Evolutionary conservation across 345 rosid species (phyloP), one percentile per base, ranked within the genome.

Genomic region (Hirschfeldia incana): DNA sequence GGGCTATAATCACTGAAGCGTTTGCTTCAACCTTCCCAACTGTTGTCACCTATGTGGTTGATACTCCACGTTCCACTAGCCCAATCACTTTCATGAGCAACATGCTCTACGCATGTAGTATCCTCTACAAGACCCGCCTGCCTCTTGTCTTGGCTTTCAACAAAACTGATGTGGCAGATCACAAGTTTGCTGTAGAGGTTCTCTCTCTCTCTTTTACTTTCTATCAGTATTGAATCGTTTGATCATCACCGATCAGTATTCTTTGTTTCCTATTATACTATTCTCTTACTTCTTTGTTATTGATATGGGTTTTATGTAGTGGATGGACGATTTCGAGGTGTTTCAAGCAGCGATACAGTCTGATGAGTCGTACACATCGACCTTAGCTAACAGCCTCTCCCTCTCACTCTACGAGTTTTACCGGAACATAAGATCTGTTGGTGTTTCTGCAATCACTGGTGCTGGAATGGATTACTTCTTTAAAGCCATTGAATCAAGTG

Each of bases 1-100:
- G 97, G 44, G 97, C 97, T 77, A 90, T 92, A 36, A 92, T 92
- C 69, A 92, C 97, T 42, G 97, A 92, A 86, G 87, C 97, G 58
- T 92, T 90, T 59, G 97, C 97, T 51, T 92, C 97, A 13, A 89
- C 97, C 6, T 92, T 92, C 84, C 97, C 97, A 3, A 92, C 97
- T 55, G 73, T 92, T 34, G 79, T 92, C 71, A 80, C 94, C 29
- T 92, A 92, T 5, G 87, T 90, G 8, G 94, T 92, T 59, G 97
- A 92, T 70, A 92, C 97, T 15, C 97, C 97, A 55, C 94, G 93
- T 63, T 85, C 97, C 1, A 77, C 92, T 32, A 91, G 86, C 73
- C 97, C 97, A 12, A 78, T 84, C 66, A 91, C 92, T 44, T 91
- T 91, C 73, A 91, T 89, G 94, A 91, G 97, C 86, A 51, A 89